Evolutionary conservation across 116 monocot species (phyloP).

Genomic region (Dioscorea cayenensis): DNA sequence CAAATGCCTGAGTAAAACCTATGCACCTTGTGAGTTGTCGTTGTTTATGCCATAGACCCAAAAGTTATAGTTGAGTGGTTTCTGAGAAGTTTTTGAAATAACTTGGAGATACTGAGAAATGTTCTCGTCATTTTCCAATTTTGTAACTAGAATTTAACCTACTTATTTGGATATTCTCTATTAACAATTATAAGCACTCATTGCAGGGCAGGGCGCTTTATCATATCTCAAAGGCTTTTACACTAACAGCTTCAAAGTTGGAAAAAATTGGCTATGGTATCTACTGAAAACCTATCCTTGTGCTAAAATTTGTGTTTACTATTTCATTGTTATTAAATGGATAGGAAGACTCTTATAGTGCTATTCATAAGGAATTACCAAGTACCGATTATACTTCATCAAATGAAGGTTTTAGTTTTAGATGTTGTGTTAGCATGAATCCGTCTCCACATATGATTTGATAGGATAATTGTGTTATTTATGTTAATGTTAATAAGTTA

Average conservation of each 20-base stretch:
- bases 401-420: background rate
- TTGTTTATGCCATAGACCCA: no score
- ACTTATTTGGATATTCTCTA: no score
- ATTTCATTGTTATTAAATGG: background rate
- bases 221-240: conserved; percentile 92
- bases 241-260: conserved; percentile 66
- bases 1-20: no score
- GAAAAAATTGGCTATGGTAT: conserved; percentile 94
- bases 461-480: background rate
- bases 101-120: no score
- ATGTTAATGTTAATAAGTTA: background rate
- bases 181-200: no score
- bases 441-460: background rate
- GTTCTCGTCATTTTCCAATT: no score
- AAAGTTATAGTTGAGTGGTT: background rate
- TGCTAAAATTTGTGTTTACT: background rate
- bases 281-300: background rate
- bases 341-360: background rate
- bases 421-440: background rate
- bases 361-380: background rate
- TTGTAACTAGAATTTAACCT: no score
- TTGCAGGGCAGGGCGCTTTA: conserved; percentile 74
- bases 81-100: background rate
- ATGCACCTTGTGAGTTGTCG: no score
- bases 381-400: background rate